Percentiles rank a stretch among this genome's conserved stretches.
These are phyloP conservation scores for Actinidia chinensis DNA, from an alignment of 179 eudicot genomes.

Conservation along the genomic window DNA sequence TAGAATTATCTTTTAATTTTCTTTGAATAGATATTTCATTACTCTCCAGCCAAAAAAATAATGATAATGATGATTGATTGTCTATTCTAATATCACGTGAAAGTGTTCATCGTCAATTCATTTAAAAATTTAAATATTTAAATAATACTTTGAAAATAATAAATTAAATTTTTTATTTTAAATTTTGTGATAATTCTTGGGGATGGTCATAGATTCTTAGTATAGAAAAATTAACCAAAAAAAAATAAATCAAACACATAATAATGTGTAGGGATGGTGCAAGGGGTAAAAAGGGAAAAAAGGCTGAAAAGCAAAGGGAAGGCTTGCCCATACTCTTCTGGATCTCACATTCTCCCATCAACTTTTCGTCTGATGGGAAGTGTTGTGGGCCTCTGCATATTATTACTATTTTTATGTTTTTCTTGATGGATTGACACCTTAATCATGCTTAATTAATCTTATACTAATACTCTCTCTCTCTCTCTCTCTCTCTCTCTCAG, in stretches of 20 bases:
- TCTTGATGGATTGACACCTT: conserved; percentile 20
- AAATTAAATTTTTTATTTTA: too few species aligned
- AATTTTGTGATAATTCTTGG: too few species aligned
- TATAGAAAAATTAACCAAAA: too few species aligned
- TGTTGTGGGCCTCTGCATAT: conserved; percentile 35
- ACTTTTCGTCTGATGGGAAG: conserved; percentile 42
- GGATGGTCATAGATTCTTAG: not conserved
- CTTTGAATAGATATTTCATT: not conserved
- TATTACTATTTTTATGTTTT: conserved; percentile 21
- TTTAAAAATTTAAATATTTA: too few species aligned
- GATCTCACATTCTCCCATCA: conserved; percentile 47
- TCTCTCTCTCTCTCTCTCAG: conserved; percentile 14
- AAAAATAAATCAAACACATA: not conserved
- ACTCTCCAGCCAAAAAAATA: not conserved
- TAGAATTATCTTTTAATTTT: not conserved
- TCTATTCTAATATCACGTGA: too few species aligned
- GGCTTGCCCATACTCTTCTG: conserved; percentile 52
- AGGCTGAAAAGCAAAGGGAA: conserved; percentile 23
- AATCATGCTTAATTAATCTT: conserved; percentile 5
- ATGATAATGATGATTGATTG: too few species aligned
- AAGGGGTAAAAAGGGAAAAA: conserved; percentile 28
- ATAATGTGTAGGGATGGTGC: conserved; percentile 25
- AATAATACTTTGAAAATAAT: too few species aligned
- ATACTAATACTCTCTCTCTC: not conserved
- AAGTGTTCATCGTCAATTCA: too few species aligned